Evolutionary conservation across 805 yeast genomes (phyloP).

Genomic region (Candida taoyuanica): DNA sequence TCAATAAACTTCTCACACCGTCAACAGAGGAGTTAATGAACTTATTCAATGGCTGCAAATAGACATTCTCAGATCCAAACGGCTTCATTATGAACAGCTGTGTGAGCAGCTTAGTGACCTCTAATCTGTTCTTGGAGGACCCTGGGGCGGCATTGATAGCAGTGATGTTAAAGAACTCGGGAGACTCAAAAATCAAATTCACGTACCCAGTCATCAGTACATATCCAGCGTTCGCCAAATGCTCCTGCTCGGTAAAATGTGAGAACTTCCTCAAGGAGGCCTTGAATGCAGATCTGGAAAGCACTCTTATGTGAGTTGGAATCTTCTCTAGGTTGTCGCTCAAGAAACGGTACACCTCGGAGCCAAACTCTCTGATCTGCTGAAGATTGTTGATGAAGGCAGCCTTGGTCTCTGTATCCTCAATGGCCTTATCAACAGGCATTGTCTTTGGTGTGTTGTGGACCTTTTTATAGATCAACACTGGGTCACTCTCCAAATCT

Average conservation of each 20-base stretch:
- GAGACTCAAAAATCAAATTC: constrained; percentile 41
- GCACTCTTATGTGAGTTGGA: constrained; percentile 53
- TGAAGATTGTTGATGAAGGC: constrained; percentile 72
- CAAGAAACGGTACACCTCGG: constrained; percentile 53
- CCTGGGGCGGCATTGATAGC: constrained; percentile 15
- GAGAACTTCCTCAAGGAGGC: constrained; percentile 46
- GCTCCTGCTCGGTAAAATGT: constrained; percentile 52
- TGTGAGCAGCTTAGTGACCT: constrained; percentile 52
- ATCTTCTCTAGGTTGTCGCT: constrained; percentile 38
- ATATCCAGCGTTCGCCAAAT: constrained; percentile 65
- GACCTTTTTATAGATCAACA: constrained; percentile 44
- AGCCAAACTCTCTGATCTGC: constrained; percentile 63
- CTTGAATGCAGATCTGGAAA: constrained; percentile 45
- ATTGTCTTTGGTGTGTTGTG: constrained; percentile 35
- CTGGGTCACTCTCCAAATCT: constrained; percentile 80
- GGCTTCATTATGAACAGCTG: constrained; percentile 68
- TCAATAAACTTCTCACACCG: constrained; percentile 41
- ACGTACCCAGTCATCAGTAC: constrained; percentile 51
- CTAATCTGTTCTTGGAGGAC: constrained; percentile 44
- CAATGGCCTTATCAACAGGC: constrained; percentile 67
- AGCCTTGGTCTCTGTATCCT: constrained; percentile 66
- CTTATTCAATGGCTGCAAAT: constrained; percentile 75
- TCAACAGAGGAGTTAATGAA: constrained; percentile 51
- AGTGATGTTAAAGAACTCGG: constrained; percentile 55
- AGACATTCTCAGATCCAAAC: constrained; percentile 57